These are phyloP conservation scores for Hypoxylon sp. DNA, from an alignment of 2,329 filamentous ascomycete species.

Conservation along the genomic window DNA sequence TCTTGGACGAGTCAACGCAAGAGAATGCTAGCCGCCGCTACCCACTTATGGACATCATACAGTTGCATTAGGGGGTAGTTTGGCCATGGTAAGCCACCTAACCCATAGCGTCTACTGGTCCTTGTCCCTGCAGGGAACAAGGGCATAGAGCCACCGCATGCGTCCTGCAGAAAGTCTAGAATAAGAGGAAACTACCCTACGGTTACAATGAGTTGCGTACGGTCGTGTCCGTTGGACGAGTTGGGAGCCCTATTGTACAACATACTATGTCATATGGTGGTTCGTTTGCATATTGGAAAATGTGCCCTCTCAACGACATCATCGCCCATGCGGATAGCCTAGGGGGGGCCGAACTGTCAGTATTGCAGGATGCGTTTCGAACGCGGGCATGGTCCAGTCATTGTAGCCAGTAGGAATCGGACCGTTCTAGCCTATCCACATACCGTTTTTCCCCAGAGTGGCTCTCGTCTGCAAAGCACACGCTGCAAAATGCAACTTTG, in stretches of 20 bases:
- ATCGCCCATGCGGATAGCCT: constrained; percentile 29
- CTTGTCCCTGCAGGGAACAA: constrained; percentile 41
- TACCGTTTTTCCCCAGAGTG: constrained; percentile 46
- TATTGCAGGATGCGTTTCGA: constrained; percentile 41
- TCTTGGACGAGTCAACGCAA: constrained; percentile 24
- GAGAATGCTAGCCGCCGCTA: constrained; percentile 30
- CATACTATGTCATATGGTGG: constrained; percentile 33
- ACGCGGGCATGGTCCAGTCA: constrained; percentile 30
- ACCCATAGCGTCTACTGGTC: constrained; percentile 29
- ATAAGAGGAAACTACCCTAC: constrained; percentile 34
- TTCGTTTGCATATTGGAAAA: constrained; percentile 28
- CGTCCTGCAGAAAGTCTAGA: constrained; percentile 41
- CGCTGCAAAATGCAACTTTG: constrained; percentile 42
- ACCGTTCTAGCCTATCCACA: constrained; percentile 44
- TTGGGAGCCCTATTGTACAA: constrained; percentile 27
- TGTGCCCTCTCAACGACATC: constrained; percentile 35
- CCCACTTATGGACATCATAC: constrained; percentile 37
- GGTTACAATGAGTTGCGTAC: constrained; percentile 31
- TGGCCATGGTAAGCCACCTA: constrained; percentile 44
- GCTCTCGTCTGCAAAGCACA: constrained; percentile 44
- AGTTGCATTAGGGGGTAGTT: constrained; percentile 42
- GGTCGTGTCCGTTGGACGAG: constrained; percentile 19
- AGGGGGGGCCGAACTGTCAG: constrained; percentile 38
- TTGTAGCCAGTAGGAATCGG: constrained; percentile 46
- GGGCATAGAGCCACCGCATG: constrained; percentile 36